Conservation (phyloP, 805 yeast genomes). For the Lipomyces anomalus region DNA sequence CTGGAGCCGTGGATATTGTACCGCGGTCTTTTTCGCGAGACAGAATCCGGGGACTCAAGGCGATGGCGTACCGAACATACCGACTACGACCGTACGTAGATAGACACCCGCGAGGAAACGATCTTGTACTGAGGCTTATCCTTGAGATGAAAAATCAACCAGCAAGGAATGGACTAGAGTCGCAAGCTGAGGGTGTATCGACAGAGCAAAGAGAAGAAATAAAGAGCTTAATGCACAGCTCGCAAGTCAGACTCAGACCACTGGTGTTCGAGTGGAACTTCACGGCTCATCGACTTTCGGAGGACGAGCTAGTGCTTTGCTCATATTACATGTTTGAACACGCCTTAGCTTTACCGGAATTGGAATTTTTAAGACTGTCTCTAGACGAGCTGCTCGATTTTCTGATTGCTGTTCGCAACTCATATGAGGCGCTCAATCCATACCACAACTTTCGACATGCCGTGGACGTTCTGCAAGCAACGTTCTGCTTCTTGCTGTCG, state of each 20-base stretch:
- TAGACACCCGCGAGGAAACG: too few species aligned
- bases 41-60: too few species aligned
- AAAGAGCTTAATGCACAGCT: too few species aligned
- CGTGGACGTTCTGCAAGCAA: conserved; percentile 89
- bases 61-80: too few species aligned
- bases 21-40: too few species aligned
- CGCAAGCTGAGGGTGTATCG: too few species aligned
- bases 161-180: too few species aligned
- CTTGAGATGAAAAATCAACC: too few species aligned
- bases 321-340: conserved; percentile 50
- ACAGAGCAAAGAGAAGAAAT: too few species aligned
- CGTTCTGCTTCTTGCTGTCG: conserved; percentile 52
- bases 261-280: conserved; percentile 25
- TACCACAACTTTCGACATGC: conserved; percentile 97
- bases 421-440: conserved; percentile 78
- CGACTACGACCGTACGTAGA: too few species aligned
- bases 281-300: conserved; percentile 17
- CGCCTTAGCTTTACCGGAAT: conserved; percentile 31
- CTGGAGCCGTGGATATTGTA: too few species aligned
- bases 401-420: conserved; percentile 62
- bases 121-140: too few species aligned
- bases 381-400: conserved; percentile 51
- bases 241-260: conserved; percentile 22
- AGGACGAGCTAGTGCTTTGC: conserved; percentile 23
- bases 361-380: conserved; percentile 20